Base-by-base conservation (phyloP, 495 filamentous ascomycete genomes). In the Entonaema liquescens region DNA sequence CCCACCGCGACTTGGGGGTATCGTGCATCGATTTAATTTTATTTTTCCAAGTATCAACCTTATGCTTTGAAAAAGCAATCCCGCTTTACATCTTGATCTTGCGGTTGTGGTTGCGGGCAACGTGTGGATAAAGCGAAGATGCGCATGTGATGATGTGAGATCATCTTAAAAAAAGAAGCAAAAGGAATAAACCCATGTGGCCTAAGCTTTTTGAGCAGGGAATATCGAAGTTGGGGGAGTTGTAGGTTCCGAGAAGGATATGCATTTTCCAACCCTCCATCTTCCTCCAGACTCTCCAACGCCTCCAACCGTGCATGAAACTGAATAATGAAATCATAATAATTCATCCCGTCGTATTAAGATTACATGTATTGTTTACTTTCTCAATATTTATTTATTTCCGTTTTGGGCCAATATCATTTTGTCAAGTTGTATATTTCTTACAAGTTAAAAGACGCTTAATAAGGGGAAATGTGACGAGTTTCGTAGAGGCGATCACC, bases 281-380 rank as follows among this genome's bases (percentile, higher is more conserved):
- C 17, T 56, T 56, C 29, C 19, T 33, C 26, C 21, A 19, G 17
- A n/a, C 26, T 28, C 28, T 12, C 52, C 17, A 21, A 59, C 19
- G 25, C 42, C 42, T 38, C n/a, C 38, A 55, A 61, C 49, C 26
- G 59, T 44, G 71, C 71, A 73, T 73, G 62, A 73, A 73, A 66
- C 56, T 73, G 31, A 60, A 71, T 64, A 67, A 70, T 70, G 63
- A 70, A 63, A 70, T 67, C 54, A 56, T 62, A 71, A 69, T 60
- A 73, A 21, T 62, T 67, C 62, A 15, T n/a, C 33, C 54, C 54
- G 56, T 74, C 63, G 71, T 74, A 74, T 70, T 74, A 59, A 74
- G 58, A 71, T 70, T 74, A 59, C 66, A n/a, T n/a, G n/a, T n/a
- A n/a, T n/a, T 74, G 59, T 70, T 74, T 73, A 73, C 62, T 67